These are phyloP conservation scores for Raphanus hybrid DNA, from an alignment of 441 rosid species.

Conservation along the genomic window DNA sequence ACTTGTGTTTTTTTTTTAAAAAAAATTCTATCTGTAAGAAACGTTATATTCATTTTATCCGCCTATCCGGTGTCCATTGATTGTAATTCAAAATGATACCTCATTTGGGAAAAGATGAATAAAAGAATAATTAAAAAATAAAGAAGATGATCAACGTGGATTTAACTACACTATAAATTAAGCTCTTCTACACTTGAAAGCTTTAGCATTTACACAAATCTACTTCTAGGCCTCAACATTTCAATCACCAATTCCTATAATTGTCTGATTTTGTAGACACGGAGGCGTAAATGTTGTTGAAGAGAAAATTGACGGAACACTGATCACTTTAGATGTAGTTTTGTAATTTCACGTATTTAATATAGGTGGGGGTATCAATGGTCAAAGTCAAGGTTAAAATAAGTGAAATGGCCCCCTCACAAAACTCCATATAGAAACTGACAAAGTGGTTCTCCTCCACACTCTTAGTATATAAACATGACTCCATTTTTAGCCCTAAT, in stretches of 20 bases:
- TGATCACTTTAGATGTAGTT: constrained; percentile 8
- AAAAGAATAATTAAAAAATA: not conserved
- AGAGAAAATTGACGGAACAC: constrained; percentile 20
- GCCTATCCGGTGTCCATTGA: not conserved
- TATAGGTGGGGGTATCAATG: constrained; percentile 11
- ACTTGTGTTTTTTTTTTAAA: not conserved
- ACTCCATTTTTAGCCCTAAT: not conserved
- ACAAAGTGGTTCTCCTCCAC: constrained; percentile 21
- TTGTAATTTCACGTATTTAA: constrained; percentile 11
- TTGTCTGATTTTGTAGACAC: not conserved
- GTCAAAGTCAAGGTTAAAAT: constrained; percentile 32
- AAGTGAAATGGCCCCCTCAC: constrained; percentile 32
- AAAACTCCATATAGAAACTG: constrained; percentile 19
- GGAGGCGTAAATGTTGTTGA: constrained; percentile 8
- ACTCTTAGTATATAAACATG: not conserved
- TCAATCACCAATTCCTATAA: not conserved
- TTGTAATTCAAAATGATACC: not conserved
- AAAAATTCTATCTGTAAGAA: no score
- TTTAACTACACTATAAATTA: not conserved
- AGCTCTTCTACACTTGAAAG: not conserved
- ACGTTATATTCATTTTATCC: no score
- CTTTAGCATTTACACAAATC: not conserved
- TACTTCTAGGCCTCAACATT: not conserved
- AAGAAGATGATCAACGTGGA: not conserved
- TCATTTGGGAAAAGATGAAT: not conserved